phyloP scores from a whole-genome alignment of 768 basidiomycete genomes.

The Xerocomellus dryophilus region DNA sequence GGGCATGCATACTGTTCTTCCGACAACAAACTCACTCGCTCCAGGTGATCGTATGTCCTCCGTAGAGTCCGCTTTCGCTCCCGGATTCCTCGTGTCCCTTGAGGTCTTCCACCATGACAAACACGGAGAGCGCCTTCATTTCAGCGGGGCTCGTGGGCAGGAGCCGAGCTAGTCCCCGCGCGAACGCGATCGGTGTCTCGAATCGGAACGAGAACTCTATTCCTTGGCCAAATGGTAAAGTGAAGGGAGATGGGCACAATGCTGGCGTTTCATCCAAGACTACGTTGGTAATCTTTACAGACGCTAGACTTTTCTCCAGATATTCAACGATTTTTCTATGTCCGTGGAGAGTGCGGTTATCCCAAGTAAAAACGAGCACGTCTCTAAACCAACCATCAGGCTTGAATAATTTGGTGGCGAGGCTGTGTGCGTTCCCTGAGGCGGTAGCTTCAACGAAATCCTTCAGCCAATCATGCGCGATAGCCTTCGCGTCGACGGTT shows the following conservation, averaged over 20 bases:
- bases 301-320: not conserved
- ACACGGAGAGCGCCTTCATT: slow-evolving; percentile 2
- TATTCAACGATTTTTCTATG: not conserved
- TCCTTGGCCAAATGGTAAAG: slow-evolving; percentile 2
- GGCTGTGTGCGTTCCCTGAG: not conserved
- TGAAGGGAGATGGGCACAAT: not conserved
- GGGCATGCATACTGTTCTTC: not conserved
- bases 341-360: slow-evolving; percentile 1
- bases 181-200: slow-evolving; percentile 2
- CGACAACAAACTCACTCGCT: not conserved
- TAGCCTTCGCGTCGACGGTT: not conserved
- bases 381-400: slow-evolving; percentile 5
- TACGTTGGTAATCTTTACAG: not conserved
- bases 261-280: slow-evolving; percentile 1
- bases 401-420: not conserved
- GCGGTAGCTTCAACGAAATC: not conserved
- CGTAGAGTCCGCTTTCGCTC: not conserved
- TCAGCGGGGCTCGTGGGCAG: not conserved
- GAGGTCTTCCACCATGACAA: slow-evolving; percentile 3
- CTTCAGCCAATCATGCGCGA: not conserved
- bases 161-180: not conserved
- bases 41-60: slow-evolving; percentile 5
- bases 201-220: slow-evolving; percentile 4
- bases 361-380: slow-evolving; percentile 2
- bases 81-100: not conserved